Percentiles rank a stretch among this genome's conserved stretches.
These are phyloP conservation scores for Rhodotorula sphaerocarpa DNA, from an alignment of 768 basidiomycete species.

Conservation along the genomic window DNA sequence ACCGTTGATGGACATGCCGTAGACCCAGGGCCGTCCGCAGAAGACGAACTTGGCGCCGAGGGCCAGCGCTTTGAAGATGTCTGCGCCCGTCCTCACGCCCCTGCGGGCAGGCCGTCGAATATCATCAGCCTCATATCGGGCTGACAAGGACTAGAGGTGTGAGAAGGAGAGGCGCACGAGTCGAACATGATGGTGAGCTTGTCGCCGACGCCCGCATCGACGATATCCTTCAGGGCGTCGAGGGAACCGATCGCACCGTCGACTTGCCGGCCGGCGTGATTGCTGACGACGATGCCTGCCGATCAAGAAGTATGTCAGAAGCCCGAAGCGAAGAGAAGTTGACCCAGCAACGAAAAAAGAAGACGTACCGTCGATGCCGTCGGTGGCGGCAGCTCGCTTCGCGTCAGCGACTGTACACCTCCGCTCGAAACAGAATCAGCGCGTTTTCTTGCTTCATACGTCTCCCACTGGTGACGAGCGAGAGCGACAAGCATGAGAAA, in stretches of 20 bases:
- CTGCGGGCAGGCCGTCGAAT: too few species aligned
- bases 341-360: constrained; percentile 39
- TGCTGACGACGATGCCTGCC: constrained; percentile 51
- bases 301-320: not conserved
- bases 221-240: constrained; percentile 60
- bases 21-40: constrained; percentile 47
- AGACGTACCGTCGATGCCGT: constrained; percentile 57
- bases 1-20: constrained; percentile 17
- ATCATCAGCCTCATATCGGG: too few species aligned
- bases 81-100: constrained; percentile 66
- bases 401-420: constrained; percentile 51
- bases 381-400: constrained; percentile 56
- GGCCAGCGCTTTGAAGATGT: constrained; percentile 69
- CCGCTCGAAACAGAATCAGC: not conserved
- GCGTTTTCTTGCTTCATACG: constrained; percentile 39
- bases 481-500: not conserved
- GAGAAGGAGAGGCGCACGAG: constrained; percentile 37
- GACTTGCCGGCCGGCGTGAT: constrained; percentile 56
- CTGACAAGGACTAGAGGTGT: too few species aligned
- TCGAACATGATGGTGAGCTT: constrained; percentile 64
- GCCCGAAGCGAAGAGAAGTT: not conserved
- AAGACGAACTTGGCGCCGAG: constrained; percentile 76
- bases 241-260: constrained; percentile 71
- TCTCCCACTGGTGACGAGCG: constrained; percentile 54
- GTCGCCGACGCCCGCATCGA: constrained; percentile 55